Evolutionary conservation across 2,329 filamentous ascomycete genomes (phyloP), one percentile per base, ranked within the genome.

Genomic region (Colletotrichum sp.): DNA sequence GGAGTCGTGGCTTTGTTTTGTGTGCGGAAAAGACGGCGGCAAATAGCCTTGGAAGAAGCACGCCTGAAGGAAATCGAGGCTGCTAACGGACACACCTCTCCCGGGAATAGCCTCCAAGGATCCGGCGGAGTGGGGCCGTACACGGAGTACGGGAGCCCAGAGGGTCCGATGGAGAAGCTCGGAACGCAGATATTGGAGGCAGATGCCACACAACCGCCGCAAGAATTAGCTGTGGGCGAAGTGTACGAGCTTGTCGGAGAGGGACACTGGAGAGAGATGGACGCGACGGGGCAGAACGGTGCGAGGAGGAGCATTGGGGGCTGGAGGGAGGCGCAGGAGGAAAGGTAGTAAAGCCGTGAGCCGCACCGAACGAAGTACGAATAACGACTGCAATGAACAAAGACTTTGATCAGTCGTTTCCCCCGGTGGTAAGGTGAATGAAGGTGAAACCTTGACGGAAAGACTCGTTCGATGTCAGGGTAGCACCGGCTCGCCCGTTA

Each of bases 1-100:
- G 87, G 84, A 5, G 77, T 78, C 4, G 75, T 86, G n/a, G 82
- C 85, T 0, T 90, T 87, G 85, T 82, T 88, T 69, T 89, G 85
- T 72, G 68, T 89, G 29, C 80, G 82, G 31, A 84, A 83, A 29
- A 78, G 83, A 13, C 83, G 85, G 21, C 79, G 78, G 38, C 77
- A 78, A 62, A 77, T 79, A 54, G 76, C 84, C 24, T 77, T 73
- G 7, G 43, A 73, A 38, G 65, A 59, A 7, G 70, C 69, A 6
- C 69, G 64, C 16, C 51, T 61, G 31, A 74, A 73, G 6, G 81
- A 78, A 59, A 79, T 80, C 36, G 65, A 79, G 8, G 78, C 78
- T 43, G 77, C 77, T 31, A 27, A 82, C 16, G 77, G 79, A 58
- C 63, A 59, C 36, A 47, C 16, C 74, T 82, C 51, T 64, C 81